Conservation (phyloP, 257 asterid species). For the Salvia rosmarinus region DNA sequence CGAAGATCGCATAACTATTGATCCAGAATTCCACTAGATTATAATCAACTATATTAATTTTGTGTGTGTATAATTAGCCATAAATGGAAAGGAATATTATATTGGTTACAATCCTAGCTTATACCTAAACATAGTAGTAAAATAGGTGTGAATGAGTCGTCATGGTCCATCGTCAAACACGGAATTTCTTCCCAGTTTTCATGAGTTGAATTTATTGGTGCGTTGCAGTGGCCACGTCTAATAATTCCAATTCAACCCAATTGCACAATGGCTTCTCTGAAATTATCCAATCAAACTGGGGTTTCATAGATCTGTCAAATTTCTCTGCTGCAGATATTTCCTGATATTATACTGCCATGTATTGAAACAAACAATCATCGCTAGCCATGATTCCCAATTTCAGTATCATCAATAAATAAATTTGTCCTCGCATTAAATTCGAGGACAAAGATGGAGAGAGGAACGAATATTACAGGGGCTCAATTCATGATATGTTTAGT, state of each 20-base stretch:
- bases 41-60: neutral
- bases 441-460: constrained; percentile 28
- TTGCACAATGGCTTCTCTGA: too few relatives aligned
- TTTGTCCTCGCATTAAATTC: constrained; percentile 22
- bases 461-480: neutral
- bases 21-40: neutral
- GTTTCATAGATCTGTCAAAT: neutral
- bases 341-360: constrained; percentile 4
- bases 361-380: constrained; percentile 29
- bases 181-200: neutral
- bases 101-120: neutral
- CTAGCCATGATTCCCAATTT: constrained; percentile 28
- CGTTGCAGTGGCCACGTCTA: constrained; percentile 33
- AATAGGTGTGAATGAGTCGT: neutral
- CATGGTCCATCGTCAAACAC: neutral
- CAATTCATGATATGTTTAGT: constrained; percentile 29
- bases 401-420: constrained; percentile 28
- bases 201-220: constrained; percentile 22
- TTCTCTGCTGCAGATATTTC: neutral
- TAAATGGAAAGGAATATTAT: neutral
- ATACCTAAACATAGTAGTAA: neutral
- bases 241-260: constrained; percentile 30
- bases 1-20: too few relatives aligned
- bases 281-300: neutral
- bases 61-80: neutral